These are phyloP conservation scores for Melastoma candidum DNA, from an alignment of 441 rosid species.

Conservation along the genomic window DNA sequence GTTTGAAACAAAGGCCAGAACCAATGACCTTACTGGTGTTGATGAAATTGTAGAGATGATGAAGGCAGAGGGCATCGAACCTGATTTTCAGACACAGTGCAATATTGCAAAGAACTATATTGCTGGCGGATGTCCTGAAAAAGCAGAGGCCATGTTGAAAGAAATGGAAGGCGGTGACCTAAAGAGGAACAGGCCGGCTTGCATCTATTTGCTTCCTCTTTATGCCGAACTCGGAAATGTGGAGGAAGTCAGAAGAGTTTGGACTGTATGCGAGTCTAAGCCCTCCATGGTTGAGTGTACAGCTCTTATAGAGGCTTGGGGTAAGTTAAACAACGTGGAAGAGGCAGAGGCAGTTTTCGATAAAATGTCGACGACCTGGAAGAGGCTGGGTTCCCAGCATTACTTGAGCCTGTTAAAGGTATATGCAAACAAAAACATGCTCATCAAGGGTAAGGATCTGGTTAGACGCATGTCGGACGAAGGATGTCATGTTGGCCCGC, in stretches of 20 bases:
- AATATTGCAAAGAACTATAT: background rate
- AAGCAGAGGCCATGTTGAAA: constrained; percentile 1
- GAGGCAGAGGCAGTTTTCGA: constrained; percentile 1
- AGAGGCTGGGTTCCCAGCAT: background rate
- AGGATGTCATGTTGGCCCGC: no score
- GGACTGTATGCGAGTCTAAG: background rate
- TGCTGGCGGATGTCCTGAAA: background rate
- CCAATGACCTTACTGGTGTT: background rate
- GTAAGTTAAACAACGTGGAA: constrained; percentile 1
- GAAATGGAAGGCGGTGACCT: background rate
- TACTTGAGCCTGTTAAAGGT: constrained; percentile 3
- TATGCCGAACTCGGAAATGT: background rate
- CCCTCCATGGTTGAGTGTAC: background rate
- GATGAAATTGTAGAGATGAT: constrained; percentile 1
- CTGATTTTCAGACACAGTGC: background rate
- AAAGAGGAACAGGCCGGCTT: background rate
- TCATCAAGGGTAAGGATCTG: constrained; percentile 6
- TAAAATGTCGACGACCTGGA: background rate
- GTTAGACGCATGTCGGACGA: constrained; percentile 3
- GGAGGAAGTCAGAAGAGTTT: constrained; percentile 2
- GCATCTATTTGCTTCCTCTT: constrained; percentile 1
- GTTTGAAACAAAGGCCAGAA: background rate
- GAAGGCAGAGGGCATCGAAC: constrained; percentile 1
- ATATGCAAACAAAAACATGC: constrained; percentile 6
- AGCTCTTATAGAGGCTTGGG: constrained; percentile 3